These are phyloP conservation scores for Colletotrichum magnum DNA, from an alignment of 2,329 filamentous ascomycete genomes.

Conservation along the genomic window DNA sequence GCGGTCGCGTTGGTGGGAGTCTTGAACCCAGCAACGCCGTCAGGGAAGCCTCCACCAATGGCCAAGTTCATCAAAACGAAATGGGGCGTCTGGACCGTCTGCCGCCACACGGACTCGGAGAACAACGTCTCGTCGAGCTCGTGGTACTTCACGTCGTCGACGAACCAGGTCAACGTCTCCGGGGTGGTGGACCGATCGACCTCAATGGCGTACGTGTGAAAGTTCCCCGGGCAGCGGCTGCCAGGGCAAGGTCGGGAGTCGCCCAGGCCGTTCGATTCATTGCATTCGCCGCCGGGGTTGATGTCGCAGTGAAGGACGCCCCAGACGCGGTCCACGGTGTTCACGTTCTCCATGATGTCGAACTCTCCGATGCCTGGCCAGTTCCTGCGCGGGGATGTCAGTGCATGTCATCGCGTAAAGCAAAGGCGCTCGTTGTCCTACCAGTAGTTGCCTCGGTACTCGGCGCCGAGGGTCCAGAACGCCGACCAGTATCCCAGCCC, in stretches of 20 bases:
- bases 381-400: slow-evolving; percentile 40
- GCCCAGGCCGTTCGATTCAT: slow-evolving; percentile 54
- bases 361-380: slow-evolving; percentile 61
- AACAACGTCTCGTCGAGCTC: background rate
- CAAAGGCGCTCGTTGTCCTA: background rate
- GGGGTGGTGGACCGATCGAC: slow-evolving; percentile 48
- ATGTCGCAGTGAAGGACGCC: slow-evolving; percentile 59
- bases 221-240: slow-evolving; percentile 43
- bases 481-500: slow-evolving; percentile 59
- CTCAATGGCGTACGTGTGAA: slow-evolving; percentile 50
- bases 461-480: slow-evolving; percentile 59
- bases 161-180: slow-evolving; percentile 52
- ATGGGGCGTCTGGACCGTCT: background rate
- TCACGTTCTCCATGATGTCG: slow-evolving; percentile 60
- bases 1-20: background rate
- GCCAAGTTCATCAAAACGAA: slow-evolving; percentile 1
- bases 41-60: background rate
- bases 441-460: slow-evolving; percentile 53
- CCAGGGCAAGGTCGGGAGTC: slow-evolving; percentile 38
- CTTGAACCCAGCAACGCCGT: background rate
- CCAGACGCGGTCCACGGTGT: slow-evolving; percentile 51
- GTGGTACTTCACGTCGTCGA: slow-evolving; percentile 46
- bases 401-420: rapidly evolving
- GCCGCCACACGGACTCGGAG: background rate
- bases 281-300: slow-evolving; percentile 55